Evolutionary conservation across 2,329 filamentous ascomycete genomes (phyloP).

Genomic region (Fusarium sp.): DNA sequence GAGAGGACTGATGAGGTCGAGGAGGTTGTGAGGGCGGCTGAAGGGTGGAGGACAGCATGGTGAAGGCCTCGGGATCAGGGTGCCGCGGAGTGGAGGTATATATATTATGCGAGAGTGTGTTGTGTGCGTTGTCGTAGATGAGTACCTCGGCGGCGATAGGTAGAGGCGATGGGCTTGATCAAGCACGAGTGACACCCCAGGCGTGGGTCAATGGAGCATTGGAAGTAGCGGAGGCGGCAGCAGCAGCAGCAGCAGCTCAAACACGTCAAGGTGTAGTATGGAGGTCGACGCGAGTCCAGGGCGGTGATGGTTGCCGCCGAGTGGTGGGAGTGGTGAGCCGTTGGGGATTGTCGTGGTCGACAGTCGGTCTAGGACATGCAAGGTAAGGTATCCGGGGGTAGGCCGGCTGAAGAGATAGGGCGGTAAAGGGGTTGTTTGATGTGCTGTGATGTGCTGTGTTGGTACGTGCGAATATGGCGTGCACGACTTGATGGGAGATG

Average conservation of each 20-base stretch:
- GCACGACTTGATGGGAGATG: conserved; percentile 7
- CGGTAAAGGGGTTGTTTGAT: conserved; percentile 21
- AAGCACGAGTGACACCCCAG: conserved; percentile 31
- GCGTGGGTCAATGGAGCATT: conserved; percentile 41
- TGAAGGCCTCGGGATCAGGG: conserved; percentile 13
- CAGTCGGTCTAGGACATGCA: conserved; percentile 35
- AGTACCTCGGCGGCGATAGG: conserved; percentile 17
- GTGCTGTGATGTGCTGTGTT: conserved; percentile 7
- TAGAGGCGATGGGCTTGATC: conserved; percentile 20
- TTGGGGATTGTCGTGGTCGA: conserved; percentile 35
- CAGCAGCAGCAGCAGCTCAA: conserved; percentile 21
- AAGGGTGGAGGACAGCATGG: conserved; percentile 32
- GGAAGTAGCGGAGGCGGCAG: conserved; percentile 16
- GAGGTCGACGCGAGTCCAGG: conserved; percentile 28
- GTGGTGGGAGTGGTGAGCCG: conserved; percentile 30
- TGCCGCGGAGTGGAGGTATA: conserved; percentile 31
- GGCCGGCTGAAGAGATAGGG: conserved; percentile 22
- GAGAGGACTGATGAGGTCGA: conserved; percentile 36
- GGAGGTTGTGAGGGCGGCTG: conserved; percentile 32
- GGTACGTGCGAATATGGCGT: conserved; percentile 22
- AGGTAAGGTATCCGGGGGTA: conserved; percentile 31
- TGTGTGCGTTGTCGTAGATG: conserved; percentile 23
- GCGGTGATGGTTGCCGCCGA: conserved; percentile 35
- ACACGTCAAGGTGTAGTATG: conserved; percentile 33
- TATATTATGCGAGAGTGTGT: conserved; percentile 24